Base-by-base conservation (phyloP, 192 early-diverging fungal species). In the Dissophora globulifera region DNA sequence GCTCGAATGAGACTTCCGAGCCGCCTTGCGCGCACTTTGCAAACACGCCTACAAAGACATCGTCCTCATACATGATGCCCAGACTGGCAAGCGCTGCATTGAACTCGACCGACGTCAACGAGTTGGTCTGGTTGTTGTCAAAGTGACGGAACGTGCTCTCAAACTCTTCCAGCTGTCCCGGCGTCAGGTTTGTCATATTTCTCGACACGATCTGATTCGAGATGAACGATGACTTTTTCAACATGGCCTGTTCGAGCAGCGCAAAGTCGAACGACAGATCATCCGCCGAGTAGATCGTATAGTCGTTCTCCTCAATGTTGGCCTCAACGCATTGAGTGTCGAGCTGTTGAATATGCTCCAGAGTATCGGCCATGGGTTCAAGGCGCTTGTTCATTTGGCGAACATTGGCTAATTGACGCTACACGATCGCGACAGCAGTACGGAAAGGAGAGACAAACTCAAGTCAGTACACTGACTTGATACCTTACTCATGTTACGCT, bases 141-240 rank as follows among this genome's bases (percentile, higher is more conserved):
- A 96, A 97, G 81, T 93, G 87, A 30, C 92, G 84, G 87, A 98
- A 98, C 0, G 94, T 93, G 58, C 88, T 80, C 67, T 94, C 92
- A 62, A 94, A 97, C 78, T 96, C 93, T 69, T 98, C 96, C 20
- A 98, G 72, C 62, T 97, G 96, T 25, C 87, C 89, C 1, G 96
- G 93, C 19, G 95, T 97, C 78, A 98, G 81, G 62, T 97, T 97
- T 57, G 94, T 94, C 87, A 93, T 92, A 59, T 90, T 92, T 47
- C 96, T 86, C 35, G 94, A 94, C 19, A 95, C 92, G n/a, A 92
- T 91, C 86, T 98, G 96, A 82, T 98, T 98, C 56, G 97, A 94
- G 62, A 98, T 94, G 54, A 98, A 98, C 0, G 90, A 85, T 15
- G 80, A 81, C 70, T 93, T 94, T 72, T 93, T 94, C 67, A 86